phyloP scores from a whole-genome alignment of 495 filamentous ascomycete genomes.

The Xylaria castorea region DNA sequence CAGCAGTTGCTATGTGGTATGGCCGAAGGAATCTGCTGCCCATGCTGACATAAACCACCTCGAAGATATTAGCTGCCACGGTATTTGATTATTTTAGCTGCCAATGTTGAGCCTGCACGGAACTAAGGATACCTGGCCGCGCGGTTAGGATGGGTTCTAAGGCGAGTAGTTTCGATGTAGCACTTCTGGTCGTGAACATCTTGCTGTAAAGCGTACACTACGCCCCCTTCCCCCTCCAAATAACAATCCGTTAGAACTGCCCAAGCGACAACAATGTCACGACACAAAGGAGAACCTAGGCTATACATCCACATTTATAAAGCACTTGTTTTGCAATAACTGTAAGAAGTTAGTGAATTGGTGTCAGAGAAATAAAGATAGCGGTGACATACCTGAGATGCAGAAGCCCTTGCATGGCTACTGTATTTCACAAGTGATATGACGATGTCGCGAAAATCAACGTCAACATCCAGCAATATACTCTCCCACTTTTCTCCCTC shows the following conservation, averaged over 20 bases:
- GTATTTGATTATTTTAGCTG: background rate
- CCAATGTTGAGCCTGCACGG: background rate
- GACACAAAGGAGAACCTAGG: background rate
- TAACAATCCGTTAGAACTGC: background rate
- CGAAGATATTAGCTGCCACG: no score
- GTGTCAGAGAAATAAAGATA: background rate
- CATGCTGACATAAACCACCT: background rate
- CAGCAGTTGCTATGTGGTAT: constrained; percentile 35
- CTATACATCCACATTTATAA: background rate
- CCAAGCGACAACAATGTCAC: no score
- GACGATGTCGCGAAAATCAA: constrained; percentile 42
- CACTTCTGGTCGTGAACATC: background rate
- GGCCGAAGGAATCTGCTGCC: constrained; percentile 24
- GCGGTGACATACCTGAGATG: constrained; percentile 33
- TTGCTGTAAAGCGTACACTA: background rate
- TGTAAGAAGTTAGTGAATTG: background rate
- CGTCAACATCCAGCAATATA: constrained; percentile 45
- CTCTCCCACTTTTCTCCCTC: constrained; percentile 47
- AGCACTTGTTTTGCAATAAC: constrained; percentile 17
- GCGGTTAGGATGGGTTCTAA: background rate
- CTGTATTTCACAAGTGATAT: constrained; percentile 45
- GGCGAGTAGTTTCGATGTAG: background rate
- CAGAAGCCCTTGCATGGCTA: constrained; percentile 37
- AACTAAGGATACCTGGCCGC: background rate
- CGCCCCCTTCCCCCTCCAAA: no score